A percentile compares a stretch with the other conserved stretches of the same genome.
Conservation (phyloP, 495 filamentous ascomycete species). For the Durotheca rogersii region DNA sequence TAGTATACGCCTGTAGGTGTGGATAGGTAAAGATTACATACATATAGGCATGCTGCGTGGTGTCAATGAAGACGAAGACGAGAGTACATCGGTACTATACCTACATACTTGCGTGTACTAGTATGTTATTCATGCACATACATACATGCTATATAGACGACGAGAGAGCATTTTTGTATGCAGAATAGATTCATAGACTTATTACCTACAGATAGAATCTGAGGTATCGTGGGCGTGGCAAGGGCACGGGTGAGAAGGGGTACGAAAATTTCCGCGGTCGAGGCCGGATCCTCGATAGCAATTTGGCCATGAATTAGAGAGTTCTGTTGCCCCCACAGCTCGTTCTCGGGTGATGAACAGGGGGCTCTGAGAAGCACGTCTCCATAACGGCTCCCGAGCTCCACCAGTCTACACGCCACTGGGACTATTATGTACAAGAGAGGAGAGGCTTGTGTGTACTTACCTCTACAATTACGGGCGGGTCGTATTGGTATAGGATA, state of each 20-base stretch:
- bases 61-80: not conserved
- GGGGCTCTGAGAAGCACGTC: not conserved
- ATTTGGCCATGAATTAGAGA: too few relatives aligned
- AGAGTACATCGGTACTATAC: not conserved
- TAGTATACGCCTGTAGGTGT: too few relatives aligned
- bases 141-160: too few relatives aligned
- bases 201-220: conserved; percentile 28
- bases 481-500: too few relatives aligned
- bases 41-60: too few relatives aligned
- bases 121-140: too few relatives aligned
- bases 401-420: not conserved
- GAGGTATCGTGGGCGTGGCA: conserved; percentile 18
- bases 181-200: too few relatives aligned
- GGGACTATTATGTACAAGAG: too few relatives aligned
- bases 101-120: not conserved
- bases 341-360: not conserved
- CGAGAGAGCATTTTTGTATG: too few relatives aligned
- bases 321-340: too few relatives aligned
- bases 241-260: conserved; percentile 32
- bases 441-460: too few relatives aligned
- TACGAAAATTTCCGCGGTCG: conserved; percentile 27
- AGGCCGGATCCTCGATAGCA: conserved; percentile 21
- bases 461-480: too few relatives aligned
- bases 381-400: not conserved
- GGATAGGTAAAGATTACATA: conserved; percentile 1